phyloP scores from a whole-genome alignment of 495 filamentous ascomycete genomes.

The Lasiosphaeria ovina region DNA sequence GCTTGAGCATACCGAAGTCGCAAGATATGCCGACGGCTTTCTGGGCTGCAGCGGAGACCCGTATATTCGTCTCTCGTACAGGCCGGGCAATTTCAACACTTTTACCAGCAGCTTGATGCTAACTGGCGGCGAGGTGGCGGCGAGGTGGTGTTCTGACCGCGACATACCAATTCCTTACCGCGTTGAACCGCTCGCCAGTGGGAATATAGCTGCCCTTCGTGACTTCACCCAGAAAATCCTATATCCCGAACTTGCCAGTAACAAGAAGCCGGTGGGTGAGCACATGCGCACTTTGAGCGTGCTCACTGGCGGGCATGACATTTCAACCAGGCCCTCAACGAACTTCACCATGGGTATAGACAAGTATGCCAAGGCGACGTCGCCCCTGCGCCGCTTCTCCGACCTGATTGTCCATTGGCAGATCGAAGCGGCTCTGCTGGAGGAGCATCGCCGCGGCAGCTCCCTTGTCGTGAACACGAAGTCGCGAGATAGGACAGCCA shows the following conservation, averaged over 20 bases:
- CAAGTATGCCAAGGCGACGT: conserved; percentile 77
- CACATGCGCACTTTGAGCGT: conserved; percentile 62
- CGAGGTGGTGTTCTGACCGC: conserved; percentile 69
- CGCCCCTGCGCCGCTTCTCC: conserved; percentile 76
- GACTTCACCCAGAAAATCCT: conserved; percentile 49
- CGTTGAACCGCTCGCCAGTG: conserved; percentile 59
- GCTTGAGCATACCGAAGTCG: conserved; percentile 25
- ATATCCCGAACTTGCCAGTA: conserved; percentile 51
- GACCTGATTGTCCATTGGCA: conserved; percentile 92
- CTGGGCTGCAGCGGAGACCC: conserved; percentile 36
- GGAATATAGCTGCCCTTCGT: conserved; percentile 38
- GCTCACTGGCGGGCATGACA: conserved; percentile 52
- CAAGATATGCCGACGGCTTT: conserved; percentile 17
- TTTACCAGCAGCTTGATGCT: conserved; percentile 64
- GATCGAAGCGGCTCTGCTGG: conserved; percentile 75
- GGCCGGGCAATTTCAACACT: conserved; percentile 15
- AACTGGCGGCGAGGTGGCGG: conserved; percentile 69
- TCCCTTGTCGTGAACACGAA: conserved; percentile 45
- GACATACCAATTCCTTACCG: conserved; percentile 78
- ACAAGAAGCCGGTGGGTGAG: conserved; percentile 54
- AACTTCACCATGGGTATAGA: conserved; percentile 63
- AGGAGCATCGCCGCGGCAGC: conserved; percentile 58
- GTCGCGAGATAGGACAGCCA: conserved; percentile 8
- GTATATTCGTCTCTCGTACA: conserved; percentile 39
- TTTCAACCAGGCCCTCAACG: conserved; percentile 49